phyloP scores from a whole-genome alignment of 1,284 basidiomycete genomes.

The Naganishia albida region DNA sequence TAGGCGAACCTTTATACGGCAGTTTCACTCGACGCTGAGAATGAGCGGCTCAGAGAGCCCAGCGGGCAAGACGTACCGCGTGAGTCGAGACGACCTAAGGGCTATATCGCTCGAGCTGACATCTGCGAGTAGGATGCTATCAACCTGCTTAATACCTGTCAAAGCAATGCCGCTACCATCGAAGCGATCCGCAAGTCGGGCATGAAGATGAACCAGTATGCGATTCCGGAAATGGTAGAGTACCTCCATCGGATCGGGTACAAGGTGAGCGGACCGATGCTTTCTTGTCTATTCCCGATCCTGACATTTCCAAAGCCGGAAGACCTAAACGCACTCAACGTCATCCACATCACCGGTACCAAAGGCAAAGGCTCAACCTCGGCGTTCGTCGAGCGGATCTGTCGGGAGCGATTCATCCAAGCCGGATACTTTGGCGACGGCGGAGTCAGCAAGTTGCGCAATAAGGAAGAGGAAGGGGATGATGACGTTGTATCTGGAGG shows the following conservation, averaged over 20 bases:
- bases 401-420: constrained; percentile 44
- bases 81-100: neutral
- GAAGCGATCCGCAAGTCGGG: constrained; percentile 80
- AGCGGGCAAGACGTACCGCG: constrained; percentile 25
- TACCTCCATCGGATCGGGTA: constrained; percentile 88
- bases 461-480: constrained; percentile 20
- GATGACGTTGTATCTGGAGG: constrained; percentile 27
- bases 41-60: constrained; percentile 21
- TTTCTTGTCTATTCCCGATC: neutral
- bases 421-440: constrained; percentile 38
- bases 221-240: constrained; percentile 86
- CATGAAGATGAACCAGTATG: constrained; percentile 67
- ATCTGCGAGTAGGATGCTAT: constrained; percentile 66
- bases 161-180: constrained; percentile 89
- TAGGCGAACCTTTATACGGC: neutral
- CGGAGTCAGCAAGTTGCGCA: constrained; percentile 20
- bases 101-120: neutral
- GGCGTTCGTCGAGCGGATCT: constrained; percentile 71
- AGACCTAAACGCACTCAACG: constrained; percentile 85
- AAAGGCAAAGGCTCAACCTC: constrained; percentile 99
- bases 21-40: neutral
- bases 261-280: constrained; percentile 59
- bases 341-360: constrained; percentile 95
- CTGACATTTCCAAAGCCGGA: constrained; percentile 60
- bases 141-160: constrained; percentile 82